Evolutionary conservation across 805 yeast species (phyloP).

Genomic region (Candida ipomoeae): DNA sequence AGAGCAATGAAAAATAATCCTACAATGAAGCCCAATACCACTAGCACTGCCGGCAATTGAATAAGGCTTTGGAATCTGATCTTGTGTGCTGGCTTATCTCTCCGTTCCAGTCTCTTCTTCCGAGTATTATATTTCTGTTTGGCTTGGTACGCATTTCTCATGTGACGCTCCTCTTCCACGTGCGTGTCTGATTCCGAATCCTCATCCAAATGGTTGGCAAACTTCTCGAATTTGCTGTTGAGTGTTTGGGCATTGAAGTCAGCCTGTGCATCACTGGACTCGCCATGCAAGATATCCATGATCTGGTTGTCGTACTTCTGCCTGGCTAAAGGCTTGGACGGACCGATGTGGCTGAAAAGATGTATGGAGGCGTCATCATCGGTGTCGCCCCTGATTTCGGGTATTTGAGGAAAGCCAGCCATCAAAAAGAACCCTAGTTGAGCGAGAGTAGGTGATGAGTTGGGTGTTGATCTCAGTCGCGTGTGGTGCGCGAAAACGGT

Average conservation of each 20-base stretch:
- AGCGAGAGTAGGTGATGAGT: not conserved
- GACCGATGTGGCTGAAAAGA: constrained; percentile 34
- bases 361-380: constrained; percentile 43
- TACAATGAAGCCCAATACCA: constrained; percentile 3
- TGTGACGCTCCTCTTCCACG: constrained; percentile 9
- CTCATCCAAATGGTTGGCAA: constrained; percentile 11
- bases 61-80: not conserved
- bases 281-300: constrained; percentile 8
- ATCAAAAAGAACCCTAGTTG: constrained; percentile 5
- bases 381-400: constrained; percentile 34
- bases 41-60: not conserved
- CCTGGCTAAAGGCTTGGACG: constrained; percentile 30
- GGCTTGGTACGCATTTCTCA: not conserved
- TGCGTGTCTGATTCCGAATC: constrained; percentile 10
- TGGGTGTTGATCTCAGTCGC: not conserved
- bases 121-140: not conserved
- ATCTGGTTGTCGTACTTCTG: constrained; percentile 12
- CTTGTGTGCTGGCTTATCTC: not conserved
- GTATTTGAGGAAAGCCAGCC: constrained; percentile 33
- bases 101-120: not conserved
- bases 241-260: constrained; percentile 7
- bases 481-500: constrained; percentile 1
- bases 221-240: constrained; percentile 18
- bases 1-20: constrained; percentile 1
- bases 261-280: constrained; percentile 4